Evolutionary conservation across 495 filamentous ascomycete genomes (phyloP).

Genomic region (Penicillium herquei): DNA sequence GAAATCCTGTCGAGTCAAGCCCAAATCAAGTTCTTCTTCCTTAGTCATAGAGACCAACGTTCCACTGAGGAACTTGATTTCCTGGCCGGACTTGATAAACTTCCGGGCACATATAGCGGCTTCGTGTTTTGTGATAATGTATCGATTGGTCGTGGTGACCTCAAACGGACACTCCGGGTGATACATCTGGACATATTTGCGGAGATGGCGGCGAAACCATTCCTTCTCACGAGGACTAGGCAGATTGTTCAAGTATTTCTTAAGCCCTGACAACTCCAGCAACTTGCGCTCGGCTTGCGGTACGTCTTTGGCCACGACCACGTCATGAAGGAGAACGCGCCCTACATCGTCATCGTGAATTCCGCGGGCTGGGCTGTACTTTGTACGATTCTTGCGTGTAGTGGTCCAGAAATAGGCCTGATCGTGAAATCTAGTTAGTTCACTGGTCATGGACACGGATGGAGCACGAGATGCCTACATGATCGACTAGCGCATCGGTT

Average conservation of each 20-base stretch:
- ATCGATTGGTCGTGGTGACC: constrained; percentile 90
- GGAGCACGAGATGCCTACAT: constrained; percentile 56
- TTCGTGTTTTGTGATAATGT: constrained; percentile 86
- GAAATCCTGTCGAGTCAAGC: constrained; percentile 81
- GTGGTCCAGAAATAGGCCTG: constrained; percentile 94
- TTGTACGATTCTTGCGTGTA: constrained; percentile 89
- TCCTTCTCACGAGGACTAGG: constrained; percentile 77
- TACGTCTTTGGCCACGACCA: constrained; percentile 73
- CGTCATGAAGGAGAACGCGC: constrained; percentile 70
- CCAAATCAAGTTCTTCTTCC: constrained; percentile 81
- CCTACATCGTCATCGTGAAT: constrained; percentile 78
- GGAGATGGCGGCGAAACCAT: constrained; percentile 82
- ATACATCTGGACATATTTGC: constrained; percentile 91
- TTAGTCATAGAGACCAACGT: constrained; percentile 86
- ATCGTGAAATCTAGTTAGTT: constrained; percentile 19
- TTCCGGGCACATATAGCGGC: constrained; percentile 82
- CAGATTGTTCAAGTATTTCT: constrained; percentile 63
- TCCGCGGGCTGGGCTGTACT: constrained; percentile 79
- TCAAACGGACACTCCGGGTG: constrained; percentile 91
- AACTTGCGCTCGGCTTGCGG: constrained; percentile 67
- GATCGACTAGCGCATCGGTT: constrained; percentile 93
- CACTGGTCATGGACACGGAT: background rate
- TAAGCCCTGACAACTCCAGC: constrained; percentile 69
- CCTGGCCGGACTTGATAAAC: constrained; percentile 73
- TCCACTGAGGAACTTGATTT: constrained; percentile 85